Conservation (phyloP, 2,329 filamentous ascomycete species). For the Rhynchosporium secalis region DNA sequence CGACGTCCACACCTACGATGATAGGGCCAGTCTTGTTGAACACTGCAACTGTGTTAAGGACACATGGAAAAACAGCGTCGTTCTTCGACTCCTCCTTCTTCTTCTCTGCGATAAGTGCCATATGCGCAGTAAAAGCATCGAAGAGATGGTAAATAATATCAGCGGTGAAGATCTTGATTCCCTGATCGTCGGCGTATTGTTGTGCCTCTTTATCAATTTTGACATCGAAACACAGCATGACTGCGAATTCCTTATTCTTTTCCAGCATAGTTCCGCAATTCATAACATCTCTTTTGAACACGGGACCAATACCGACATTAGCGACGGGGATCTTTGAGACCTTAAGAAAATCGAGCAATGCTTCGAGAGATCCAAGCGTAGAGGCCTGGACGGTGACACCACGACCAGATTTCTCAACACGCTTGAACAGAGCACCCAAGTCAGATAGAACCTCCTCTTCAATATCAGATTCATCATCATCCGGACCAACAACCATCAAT, state of each 20-base stretch:
- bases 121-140: conserved; percentile 93
- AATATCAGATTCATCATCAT: conserved; percentile 95
- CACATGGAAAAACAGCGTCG: conserved; percentile 94
- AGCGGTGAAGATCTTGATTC: conserved; percentile 96
- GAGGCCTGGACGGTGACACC: conserved; percentile 98
- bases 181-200: conserved; percentile 86
- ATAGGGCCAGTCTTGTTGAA: conserved; percentile 99
- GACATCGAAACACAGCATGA: conserved; percentile 99
- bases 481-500: conserved; percentile 87
- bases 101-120: conserved; percentile 81
- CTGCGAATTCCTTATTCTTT: conserved; percentile 91
- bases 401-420: conserved; percentile 86
- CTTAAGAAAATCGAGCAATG: conserved; percentile 92
- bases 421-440: conserved; percentile 84
- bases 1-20: conserved; percentile 90
- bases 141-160: conserved; percentile 99
- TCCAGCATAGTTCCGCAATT: conserved; percentile 95
- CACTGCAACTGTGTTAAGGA: conserved; percentile 83
- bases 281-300: conserved; percentile 98
- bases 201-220: conserved; percentile 97
- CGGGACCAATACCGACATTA: conserved; percentile 95
- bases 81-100: conserved; percentile 97
- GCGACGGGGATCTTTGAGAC: conserved; percentile 95
- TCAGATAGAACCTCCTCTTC: conserved; percentile 96
- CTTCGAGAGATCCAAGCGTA: conserved; percentile 94